These are phyloP conservation scores for Olyra latifolia DNA, from an alignment of 176 grass and related monocot species.

Conservation along the genomic window DNA sequence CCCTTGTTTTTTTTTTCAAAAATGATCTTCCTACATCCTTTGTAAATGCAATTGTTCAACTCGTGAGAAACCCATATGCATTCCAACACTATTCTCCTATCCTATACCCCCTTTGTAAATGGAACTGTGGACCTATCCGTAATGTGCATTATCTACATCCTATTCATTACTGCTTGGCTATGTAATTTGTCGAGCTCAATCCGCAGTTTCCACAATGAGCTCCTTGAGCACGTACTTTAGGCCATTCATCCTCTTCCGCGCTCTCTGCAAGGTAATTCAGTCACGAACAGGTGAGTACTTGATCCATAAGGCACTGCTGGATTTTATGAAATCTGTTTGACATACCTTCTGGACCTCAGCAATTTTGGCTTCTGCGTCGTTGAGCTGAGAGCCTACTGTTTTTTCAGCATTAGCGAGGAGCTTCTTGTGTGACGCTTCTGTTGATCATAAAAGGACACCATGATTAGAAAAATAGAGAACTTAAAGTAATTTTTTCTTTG, in stretches of 20 bases:
- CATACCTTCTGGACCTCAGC: slow-evolving; percentile 64
- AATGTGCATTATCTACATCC: slow-evolving; percentile 6
- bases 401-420: slow-evolving; percentile 66
- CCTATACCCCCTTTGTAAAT: background rate
- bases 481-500: background rate
- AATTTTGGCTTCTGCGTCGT: slow-evolving; percentile 72
- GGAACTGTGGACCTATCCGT: background rate
- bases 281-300: slow-evolving; percentile 7
- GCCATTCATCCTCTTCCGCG: slow-evolving; percentile 62
- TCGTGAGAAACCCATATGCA: slow-evolving; percentile 10
- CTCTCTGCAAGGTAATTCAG: slow-evolving; percentile 46
- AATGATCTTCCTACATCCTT: too few relatives aligned
- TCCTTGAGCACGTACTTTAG: slow-evolving; percentile 64
- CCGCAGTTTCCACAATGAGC: slow-evolving; percentile 53
- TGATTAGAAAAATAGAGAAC: slow-evolving; percentile 10
- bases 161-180: background rate
- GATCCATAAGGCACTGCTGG: background rate
- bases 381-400: slow-evolving; percentile 58
- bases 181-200: slow-evolving; percentile 41
- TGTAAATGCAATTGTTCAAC: background rate
- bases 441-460: background rate
- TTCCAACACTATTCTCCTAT: slow-evolving; percentile 16
- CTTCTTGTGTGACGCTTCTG: slow-evolving; percentile 80
- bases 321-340: background rate
- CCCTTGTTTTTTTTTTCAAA: too few relatives aligned